Evolutionary conservation across 2,329 filamentous ascomycete genomes (phyloP).

Genomic region (Scopulariopsis brevicaulis): DNA sequence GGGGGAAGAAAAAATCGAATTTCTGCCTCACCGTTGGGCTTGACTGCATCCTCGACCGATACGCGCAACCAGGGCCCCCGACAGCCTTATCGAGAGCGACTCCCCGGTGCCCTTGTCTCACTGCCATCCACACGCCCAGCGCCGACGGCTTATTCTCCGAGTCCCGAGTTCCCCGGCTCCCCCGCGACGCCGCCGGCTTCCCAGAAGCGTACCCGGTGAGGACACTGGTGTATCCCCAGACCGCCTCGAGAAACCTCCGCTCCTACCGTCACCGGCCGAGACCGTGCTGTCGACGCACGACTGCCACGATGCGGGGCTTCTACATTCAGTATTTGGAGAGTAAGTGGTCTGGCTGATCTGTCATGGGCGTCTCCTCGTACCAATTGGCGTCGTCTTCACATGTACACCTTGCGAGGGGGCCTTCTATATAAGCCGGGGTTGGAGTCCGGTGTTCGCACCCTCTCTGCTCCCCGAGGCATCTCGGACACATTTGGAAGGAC

Average conservation of each 20-base stretch:
- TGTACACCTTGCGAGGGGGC: background rate
- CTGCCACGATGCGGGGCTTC: constrained; percentile 47
- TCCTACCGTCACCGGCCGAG: background rate
- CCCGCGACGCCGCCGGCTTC: background rate
- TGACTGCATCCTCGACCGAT: constrained; percentile 33
- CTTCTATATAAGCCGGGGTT: background rate
- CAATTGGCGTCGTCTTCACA: background rate
- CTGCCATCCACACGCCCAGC: background rate
- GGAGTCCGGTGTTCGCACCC: background rate
- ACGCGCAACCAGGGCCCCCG: constrained; percentile 4
- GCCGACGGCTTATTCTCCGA: constrained; percentile 8
- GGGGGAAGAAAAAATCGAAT: constrained; percentile 6
- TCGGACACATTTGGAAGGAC: background rate
- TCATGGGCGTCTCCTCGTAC: background rate
- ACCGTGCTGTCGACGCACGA: constrained; percentile 14
- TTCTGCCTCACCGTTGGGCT: constrained; percentile 37
- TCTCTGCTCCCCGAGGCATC: background rate
- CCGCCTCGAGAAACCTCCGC: background rate
- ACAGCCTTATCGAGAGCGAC: constrained; percentile 4
- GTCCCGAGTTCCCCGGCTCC: constrained; percentile 5
- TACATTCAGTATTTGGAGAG: constrained; percentile 66
- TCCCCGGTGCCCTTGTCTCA: background rate
- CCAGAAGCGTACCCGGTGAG: background rate
- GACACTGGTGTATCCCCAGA: background rate
- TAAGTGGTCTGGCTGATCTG: constrained; percentile 36